Evolutionary conservation across 2,329 filamentous ascomycete genomes (phyloP), one percentile per base, ranked within the genome.

Genomic region (Fusarium sp.): DNA sequence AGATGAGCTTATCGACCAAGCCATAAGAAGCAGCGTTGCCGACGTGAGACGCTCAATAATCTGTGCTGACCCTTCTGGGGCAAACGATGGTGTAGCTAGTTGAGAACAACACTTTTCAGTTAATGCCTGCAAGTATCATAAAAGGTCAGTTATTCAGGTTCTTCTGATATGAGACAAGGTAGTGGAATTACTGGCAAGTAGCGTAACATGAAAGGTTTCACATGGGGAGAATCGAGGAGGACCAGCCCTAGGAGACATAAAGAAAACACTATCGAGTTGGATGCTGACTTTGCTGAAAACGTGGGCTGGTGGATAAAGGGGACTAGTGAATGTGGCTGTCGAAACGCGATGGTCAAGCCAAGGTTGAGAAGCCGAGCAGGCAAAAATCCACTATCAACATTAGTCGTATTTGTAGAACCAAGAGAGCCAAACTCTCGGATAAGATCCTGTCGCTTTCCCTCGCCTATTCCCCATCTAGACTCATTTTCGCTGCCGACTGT

Each of bases 231-330:
- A 0, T 66, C 63, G 0, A 66, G 37, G 4, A 58, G 39, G 2
- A 29, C 18, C 0, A 66, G 31, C 3, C 63, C 63, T 0, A 66
- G 21, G 0, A 66, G 41, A 13, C 63, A 66, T 3, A 63, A 20
- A 0, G 63, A 37, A 3, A 63, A 58, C 0, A 66, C 41, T 1
- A 54, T 20, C 4, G 43, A 38, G 11, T 58, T 64, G 1, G 53
- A 49, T 5, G 59, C 42, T 5, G 18, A 31, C 20, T 49, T 59
- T 5, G 63, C 53, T 3, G 59, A 58, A 5, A 66, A 66, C 0
- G 59, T 66, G 2, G 59, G 53, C 13, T 46, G 28, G 4, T 66
- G 63, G 5, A 66, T 41, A 23, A 63, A 64, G 1, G 52, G 53
- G 1, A 66, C 29, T 5, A 64, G 31, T 1, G 42, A 37, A 10